A percentile compares a stretch with the other conserved stretches of the same genome.
phyloP scores from a whole-genome alignment of 768 basidiomycete species.

The Mycena crocata region DNA sequence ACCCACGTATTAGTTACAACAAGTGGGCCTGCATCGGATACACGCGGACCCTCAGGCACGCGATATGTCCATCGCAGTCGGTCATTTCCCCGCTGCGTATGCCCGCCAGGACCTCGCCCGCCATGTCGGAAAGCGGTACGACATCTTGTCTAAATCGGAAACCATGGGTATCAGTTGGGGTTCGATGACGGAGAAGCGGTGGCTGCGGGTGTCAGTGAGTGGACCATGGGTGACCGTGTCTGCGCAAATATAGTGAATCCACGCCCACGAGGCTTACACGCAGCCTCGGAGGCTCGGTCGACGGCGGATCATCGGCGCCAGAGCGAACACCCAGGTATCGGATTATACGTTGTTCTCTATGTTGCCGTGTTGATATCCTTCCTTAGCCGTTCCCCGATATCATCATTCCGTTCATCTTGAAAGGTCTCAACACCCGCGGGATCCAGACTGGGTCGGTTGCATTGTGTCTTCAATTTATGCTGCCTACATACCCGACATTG shows the following conservation, averaged over 20 bases:
- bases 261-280: not conserved
- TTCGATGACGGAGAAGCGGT: not conserved
- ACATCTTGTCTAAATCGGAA: too few relatives aligned
- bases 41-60: not conserved
- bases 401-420: conserved; percentile 41
- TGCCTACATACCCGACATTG: not conserved
- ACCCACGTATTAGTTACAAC: conserved; percentile 49
- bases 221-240: conserved; percentile 1
- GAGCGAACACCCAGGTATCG: not conserved
- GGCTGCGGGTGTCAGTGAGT: not conserved
- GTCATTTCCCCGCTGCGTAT: not conserved
- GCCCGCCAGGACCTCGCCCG: not conserved
- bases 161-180: too few relatives aligned
- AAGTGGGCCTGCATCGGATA: conserved; percentile 2
- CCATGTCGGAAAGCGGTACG: too few relatives aligned
- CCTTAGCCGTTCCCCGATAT: conserved; percentile 33
- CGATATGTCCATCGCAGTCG: not conserved
- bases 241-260: not conserved
- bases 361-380: not conserved
- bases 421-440: conserved; percentile 51
- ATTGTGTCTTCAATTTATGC: conserved; percentile 40
- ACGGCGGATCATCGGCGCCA: not conserved
- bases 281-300: not conserved
- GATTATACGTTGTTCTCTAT: not conserved
- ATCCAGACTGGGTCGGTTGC: conserved; percentile 57